These are phyloP conservation scores for Fraxinus excelsior DNA, from an alignment of 257 asterid species.

Conservation along the genomic window DNA sequence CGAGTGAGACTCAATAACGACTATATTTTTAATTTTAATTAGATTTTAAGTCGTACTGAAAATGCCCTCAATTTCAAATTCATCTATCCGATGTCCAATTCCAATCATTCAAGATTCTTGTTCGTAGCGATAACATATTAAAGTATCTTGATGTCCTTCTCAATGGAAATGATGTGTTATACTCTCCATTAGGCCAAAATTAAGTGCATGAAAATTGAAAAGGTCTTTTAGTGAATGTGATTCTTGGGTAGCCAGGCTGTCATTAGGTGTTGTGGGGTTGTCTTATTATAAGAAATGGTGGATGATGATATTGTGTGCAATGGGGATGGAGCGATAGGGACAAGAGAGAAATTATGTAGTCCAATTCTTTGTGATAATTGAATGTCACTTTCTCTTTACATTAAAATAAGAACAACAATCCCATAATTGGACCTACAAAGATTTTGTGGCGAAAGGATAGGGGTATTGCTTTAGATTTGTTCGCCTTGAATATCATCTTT, in stretches of 20 bases:
- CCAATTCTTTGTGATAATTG: slow-evolving; percentile 5
- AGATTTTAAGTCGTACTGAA: too few relatives aligned
- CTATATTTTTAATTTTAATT: too few relatives aligned
- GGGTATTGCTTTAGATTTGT: slow-evolving; percentile 25
- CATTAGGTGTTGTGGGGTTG: slow-evolving; percentile 26
- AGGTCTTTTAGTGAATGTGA: background rate
- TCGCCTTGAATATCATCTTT: slow-evolving; percentile 7
- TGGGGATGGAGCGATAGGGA: slow-evolving; percentile 16
- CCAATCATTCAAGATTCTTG: background rate
- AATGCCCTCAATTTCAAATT: too few relatives aligned
- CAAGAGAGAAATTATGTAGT: background rate
- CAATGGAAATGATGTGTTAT: background rate
- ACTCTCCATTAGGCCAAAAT: background rate
- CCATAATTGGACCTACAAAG: slow-evolving; percentile 42
- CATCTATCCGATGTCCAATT: background rate
- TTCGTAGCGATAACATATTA: background rate
- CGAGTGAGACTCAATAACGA: too few relatives aligned
- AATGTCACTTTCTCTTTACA: slow-evolving; percentile 35
- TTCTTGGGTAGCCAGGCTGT: slow-evolving; percentile 32
- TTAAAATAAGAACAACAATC: slow-evolving; percentile 23
- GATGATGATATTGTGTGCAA: slow-evolving; percentile 19
- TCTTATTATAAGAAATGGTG: background rate
- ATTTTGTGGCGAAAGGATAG: slow-evolving; percentile 37
- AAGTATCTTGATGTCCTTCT: background rate
- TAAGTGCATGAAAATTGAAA: background rate